These are phyloP conservation scores for Ormosia emarginata DNA, from an alignment of 306 rosid species.

Conservation along the genomic window DNA sequence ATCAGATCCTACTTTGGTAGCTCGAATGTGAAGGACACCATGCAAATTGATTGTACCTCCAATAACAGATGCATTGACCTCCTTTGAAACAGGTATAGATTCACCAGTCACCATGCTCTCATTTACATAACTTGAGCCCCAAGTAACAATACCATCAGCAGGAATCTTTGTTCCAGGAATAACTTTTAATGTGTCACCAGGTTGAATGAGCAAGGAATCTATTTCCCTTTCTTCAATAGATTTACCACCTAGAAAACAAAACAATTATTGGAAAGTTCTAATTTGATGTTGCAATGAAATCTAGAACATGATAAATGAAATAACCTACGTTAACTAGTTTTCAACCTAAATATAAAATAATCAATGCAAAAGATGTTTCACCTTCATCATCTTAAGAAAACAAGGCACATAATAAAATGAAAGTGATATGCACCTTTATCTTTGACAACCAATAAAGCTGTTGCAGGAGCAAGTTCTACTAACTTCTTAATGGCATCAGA, in stretches of 20 bases:
- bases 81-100: slow-evolving; percentile 71
- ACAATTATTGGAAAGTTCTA: background rate
- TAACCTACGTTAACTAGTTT: background rate
- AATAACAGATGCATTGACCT: slow-evolving; percentile 52
- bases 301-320: background rate
- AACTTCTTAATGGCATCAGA: slow-evolving; percentile 92
- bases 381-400: background rate
- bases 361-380: background rate
- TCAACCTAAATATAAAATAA: background rate
- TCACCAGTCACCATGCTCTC: slow-evolving; percentile 97
- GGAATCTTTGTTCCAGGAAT: slow-evolving; percentile 85
- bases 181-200: slow-evolving; percentile 76
- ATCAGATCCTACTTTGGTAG: slow-evolving; percentile 82
- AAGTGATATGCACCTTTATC: slow-evolving; percentile 56
- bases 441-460: slow-evolving; percentile 60
- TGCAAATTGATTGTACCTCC: slow-evolving; percentile 86
- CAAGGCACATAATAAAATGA: background rate
- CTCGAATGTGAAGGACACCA: slow-evolving; percentile 67
- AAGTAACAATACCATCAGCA: slow-evolving; percentile 69
- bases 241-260: slow-evolving; percentile 51
- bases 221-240: slow-evolving; percentile 72
- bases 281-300: background rate
- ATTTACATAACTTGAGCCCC: slow-evolving; percentile 86
- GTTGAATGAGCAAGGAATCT: slow-evolving; percentile 71
- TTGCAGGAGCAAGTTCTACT: slow-evolving; percentile 85